Evolutionary conservation across 2,329 filamentous ascomycete genomes (phyloP).

Genomic region (Teratosphaeria nubilosa): DNA sequence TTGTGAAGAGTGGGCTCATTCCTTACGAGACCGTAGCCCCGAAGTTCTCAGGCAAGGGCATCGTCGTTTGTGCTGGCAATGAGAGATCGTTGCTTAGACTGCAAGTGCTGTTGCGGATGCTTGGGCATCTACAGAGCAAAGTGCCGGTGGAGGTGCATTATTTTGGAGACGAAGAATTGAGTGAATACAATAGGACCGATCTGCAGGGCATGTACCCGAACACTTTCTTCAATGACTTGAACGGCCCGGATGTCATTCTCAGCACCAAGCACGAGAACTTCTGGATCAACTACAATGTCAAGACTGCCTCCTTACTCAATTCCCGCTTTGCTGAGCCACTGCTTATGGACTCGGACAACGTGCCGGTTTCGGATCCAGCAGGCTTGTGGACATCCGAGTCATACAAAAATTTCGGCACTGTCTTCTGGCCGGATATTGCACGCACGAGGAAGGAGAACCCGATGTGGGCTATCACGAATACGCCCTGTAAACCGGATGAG

Average conservation of each 20-base stretch:
- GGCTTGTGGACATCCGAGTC: constrained; percentile 20
- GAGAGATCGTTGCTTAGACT: constrained; percentile 16
- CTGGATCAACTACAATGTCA: constrained; percentile 24
- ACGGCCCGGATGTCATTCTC: constrained; percentile 12
- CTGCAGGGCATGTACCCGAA: constrained; percentile 11
- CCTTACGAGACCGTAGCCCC: constrained; percentile 10
- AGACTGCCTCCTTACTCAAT: constrained; percentile 27
- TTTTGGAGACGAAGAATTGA: constrained; percentile 20
- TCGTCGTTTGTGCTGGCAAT: constrained; percentile 24
- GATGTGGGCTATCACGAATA: constrained; percentile 28
- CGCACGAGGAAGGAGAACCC: constrained; percentile 24
- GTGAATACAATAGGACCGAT: constrained; percentile 6
- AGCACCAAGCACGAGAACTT: constrained; percentile 10
- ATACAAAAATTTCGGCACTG: constrained; percentile 22
- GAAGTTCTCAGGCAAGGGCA: constrained; percentile 20
- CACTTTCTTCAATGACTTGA: constrained; percentile 23
- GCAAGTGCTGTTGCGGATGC: constrained; percentile 9
- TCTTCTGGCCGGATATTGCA: constrained; percentile 31
- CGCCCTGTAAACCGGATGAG: constrained; percentile 26
- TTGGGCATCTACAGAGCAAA: constrained; percentile 10
- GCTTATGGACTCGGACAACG: constrained; percentile 29
- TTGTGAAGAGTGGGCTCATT: constrained; percentile 11
- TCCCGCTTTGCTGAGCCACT: constrained; percentile 28
- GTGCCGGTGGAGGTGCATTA: constrained; percentile 25
- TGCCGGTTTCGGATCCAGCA: constrained; percentile 24